Evolutionary conservation across 2,329 filamentous ascomycete species (phyloP), one percentile per base, ranked within the genome.

Genomic region (Alternaria conjuncta): DNA sequence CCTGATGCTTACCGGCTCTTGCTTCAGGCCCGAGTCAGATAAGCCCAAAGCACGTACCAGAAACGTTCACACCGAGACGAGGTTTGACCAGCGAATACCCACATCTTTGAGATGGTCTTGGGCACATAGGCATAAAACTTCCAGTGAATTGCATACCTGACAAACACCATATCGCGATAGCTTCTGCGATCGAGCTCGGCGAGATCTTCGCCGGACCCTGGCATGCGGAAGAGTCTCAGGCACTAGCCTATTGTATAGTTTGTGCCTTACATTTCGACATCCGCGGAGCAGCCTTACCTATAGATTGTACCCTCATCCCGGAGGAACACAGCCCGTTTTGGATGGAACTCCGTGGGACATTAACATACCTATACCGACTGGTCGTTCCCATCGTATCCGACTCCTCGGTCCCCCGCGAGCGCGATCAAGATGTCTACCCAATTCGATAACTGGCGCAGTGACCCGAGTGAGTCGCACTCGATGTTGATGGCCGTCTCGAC

Each of bases 391-490:
- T 32, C 18, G 28, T 18, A 36, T 51, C 18, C 23, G 36, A n/a
- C 20, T 6, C 11, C 44, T 15, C 13, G 41, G 20, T 5, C 54
- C 12, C 28, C 45, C 32, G 18, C 25, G 20, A 57, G 13, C 36
- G 46, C 45, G 32, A 21, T 47, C 44, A 25, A 44, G 12, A 61
- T 61, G 58, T 57, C 58, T 12, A 20, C 30, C 23, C 54, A 61
- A 23, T 32, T 61, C 11, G 30, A 57, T 18, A 61, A 51, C 32
- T 61, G 54, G 53, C 28, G 28, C 5, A 61, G 59, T 11, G 36
- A 61, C 32, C 59, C 59, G 26, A 43, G 12, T 25, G 54, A 61
- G 41, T 45, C 59, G 11, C 59, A 57, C 50, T 54, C 45, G 9
- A 45, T 46, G 12, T 28, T 61, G 23, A 61, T 61, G 32, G 46